A percentile compares a stretch with the other conserved stretches of the same genome.
Conservation (phyloP, 2,329 filamentous ascomycete genomes). For the Polytolypa hystricis region DNA sequence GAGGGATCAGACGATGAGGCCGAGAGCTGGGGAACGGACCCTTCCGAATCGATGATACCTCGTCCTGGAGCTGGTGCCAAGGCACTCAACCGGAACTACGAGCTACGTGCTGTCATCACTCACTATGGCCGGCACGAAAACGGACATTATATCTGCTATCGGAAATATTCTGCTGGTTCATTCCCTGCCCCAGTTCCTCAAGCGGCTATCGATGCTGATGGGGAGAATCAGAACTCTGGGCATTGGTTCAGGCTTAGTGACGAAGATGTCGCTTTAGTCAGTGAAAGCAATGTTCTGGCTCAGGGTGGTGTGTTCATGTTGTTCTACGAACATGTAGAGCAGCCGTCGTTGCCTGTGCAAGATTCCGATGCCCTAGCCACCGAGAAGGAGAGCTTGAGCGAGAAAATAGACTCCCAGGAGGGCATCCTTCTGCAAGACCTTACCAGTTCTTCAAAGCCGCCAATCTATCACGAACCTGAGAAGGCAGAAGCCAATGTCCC, state of each 20-base stretch:
- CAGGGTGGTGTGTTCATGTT: slow-evolving; percentile 91
- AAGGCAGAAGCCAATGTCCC: no score
- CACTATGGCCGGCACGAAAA: slow-evolving; percentile 89
- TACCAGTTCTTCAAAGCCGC: no score
- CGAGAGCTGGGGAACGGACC: slow-evolving; percentile 62
- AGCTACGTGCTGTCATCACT: slow-evolving; percentile 72
- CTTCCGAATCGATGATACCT: slow-evolving; percentile 62
- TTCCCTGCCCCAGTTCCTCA: slow-evolving; percentile 25
- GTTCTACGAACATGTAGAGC: slow-evolving; percentile 72
- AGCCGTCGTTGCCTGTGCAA: background rate
- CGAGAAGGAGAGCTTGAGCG: slow-evolving; percentile 13
- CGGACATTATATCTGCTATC: slow-evolving; percentile 89
- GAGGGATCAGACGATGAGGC: slow-evolving; percentile 26
- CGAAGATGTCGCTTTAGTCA: slow-evolving; percentile 65
- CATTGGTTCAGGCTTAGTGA: slow-evolving; percentile 91
- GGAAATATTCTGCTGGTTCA: slow-evolving; percentile 48
- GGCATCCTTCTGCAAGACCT: slow-evolving; percentile 7
- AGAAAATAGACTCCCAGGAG: slow-evolving; percentile 16
- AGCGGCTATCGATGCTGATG: slow-evolving; percentile 22
- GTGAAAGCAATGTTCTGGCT: slow-evolving; percentile 59
- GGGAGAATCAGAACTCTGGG: slow-evolving; percentile 29
- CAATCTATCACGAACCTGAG: background rate
- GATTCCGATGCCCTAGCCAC: slow-evolving; percentile 5
- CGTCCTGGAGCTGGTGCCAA: slow-evolving; percentile 46
- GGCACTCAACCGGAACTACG: slow-evolving; percentile 46